A percentile compares a stretch with the other conserved stretches of the same genome.
phyloP scores from a whole-genome alignment of 2,329 filamentous ascomycete species.

The Penicillium frequentans region DNA sequence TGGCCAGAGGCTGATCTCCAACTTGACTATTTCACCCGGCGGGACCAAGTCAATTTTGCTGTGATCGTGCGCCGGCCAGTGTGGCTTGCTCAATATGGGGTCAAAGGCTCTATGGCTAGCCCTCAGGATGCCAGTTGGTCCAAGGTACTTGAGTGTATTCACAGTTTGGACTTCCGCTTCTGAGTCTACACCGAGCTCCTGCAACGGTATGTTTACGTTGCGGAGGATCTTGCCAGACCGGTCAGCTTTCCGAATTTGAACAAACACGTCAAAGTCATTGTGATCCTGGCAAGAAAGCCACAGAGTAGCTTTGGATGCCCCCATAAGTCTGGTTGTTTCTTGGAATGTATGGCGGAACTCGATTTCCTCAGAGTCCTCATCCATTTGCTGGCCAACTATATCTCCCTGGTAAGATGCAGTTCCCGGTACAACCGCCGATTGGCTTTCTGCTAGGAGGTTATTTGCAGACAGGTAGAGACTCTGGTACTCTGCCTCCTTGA shows the following conservation, averaged over 20 bases:
- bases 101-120: conserved; percentile 10
- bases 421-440: not conserved
- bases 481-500: not conserved
- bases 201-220: conserved; percentile 17
- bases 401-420: not conserved
- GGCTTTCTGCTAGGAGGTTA: not conserved
- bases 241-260: conserved; percentile 23
- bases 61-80: not conserved
- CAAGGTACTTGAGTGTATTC: conserved; percentile 20
- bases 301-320: conserved; percentile 1
- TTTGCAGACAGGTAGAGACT: not conserved
- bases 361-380: not conserved
- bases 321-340: not conserved
- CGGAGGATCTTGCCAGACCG: conserved; percentile 11
- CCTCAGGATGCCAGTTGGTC: conserved; percentile 23
- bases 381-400: not conserved
- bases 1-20: not conserved
- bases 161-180: conserved; percentile 12
- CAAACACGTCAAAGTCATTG: conserved; percentile 21
- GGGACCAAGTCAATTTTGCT: not conserved
- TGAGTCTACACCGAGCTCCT: not conserved
- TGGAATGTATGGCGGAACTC: not conserved
- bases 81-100: not conserved
- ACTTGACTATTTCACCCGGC: not conserved
- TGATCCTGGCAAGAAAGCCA: conserved; percentile 10